Conservation (phyloP, 2,329 filamentous ascomycete genomes). For the Nigrospora osmanthi region DNA sequence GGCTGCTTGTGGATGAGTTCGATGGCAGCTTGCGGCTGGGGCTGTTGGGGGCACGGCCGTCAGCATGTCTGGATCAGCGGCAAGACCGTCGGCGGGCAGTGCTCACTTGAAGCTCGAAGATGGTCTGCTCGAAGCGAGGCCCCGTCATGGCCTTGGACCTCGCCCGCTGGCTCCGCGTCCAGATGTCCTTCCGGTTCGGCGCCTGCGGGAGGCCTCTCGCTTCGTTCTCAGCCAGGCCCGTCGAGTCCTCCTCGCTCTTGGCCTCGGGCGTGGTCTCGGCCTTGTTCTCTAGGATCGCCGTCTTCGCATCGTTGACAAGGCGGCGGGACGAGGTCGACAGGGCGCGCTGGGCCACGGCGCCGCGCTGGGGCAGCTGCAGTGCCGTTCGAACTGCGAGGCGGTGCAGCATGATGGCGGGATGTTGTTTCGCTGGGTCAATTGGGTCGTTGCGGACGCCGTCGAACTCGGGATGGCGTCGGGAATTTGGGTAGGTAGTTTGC, state of each 20-base stretch:
- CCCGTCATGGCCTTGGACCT: constrained; percentile 82
- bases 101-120: constrained; percentile 82
- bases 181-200: constrained; percentile 74
- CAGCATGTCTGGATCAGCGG: constrained; percentile 11
- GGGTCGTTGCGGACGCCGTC: constrained; percentile 9
- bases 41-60: constrained; percentile 46
- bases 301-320: constrained; percentile 28
- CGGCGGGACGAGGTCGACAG: constrained; percentile 39
- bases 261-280: constrained; percentile 32
- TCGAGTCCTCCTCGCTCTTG: constrained; percentile 30
- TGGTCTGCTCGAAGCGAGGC: constrained; percentile 94
- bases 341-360: constrained; percentile 35
- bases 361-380: constrained; percentile 33
- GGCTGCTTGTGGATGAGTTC: constrained; percentile 94
- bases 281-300: constrained; percentile 29
- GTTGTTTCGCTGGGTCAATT: constrained; percentile 33
- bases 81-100: neutral
- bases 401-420: constrained; percentile 43
- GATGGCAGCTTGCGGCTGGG: constrained; percentile 82
- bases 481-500: no score
- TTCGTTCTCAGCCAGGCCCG: constrained; percentile 28
- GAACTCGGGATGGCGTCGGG: neutral
- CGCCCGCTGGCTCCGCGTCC: constrained; percentile 81
- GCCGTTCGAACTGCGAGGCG: constrained; percentile 30
- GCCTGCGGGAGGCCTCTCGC: constrained; percentile 60